These are phyloP conservation scores for Herpetospermum pedunculosum DNA, from an alignment of 306 rosid species.

Conservation along the genomic window DNA sequence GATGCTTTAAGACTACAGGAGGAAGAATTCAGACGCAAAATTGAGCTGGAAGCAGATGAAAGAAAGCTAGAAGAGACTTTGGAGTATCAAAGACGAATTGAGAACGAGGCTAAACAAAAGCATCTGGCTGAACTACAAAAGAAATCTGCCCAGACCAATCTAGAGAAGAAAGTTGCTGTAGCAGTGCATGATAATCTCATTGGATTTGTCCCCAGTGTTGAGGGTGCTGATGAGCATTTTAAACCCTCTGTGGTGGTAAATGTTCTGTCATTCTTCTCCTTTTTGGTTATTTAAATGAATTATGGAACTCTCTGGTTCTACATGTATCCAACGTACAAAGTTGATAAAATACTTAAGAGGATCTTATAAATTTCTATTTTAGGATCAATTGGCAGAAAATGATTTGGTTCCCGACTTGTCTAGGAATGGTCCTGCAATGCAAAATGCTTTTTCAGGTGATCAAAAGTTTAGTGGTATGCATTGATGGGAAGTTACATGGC, in stretches of 20 bases:
- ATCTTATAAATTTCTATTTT: conserved; percentile 20
- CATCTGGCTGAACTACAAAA: conserved; percentile 82
- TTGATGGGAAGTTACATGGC: conserved; percentile 19
- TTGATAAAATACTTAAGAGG: conserved; percentile 1
- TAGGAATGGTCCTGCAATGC: conserved; percentile 31
- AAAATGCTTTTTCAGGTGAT: conserved; percentile 23
- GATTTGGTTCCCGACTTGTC: conserved; percentile 28
- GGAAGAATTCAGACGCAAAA: conserved; percentile 63
- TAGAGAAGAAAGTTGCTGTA: conserved; percentile 28
- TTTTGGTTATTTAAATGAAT: conserved; percentile 2
- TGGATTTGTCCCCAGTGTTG: conserved; percentile 25
- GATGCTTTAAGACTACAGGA: conserved; percentile 54
- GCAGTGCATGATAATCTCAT: conserved; percentile 23
- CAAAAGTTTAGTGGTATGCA: conserved; percentile 21
- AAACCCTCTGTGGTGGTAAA: conserved; percentile 38
- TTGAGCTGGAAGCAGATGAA: conserved; percentile 84
- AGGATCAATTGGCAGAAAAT: conserved; percentile 40
- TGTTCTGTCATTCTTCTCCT: conserved; percentile 3
- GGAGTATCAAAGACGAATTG: conserved; percentile 80
- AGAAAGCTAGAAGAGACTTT: conserved; percentile 87
- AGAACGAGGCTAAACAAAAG: conserved; percentile 87
- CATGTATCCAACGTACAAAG: background rate
- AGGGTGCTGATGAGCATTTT: conserved; percentile 20
- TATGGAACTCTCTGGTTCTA: background rate
- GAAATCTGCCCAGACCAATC: conserved; percentile 35